phyloP scores from a whole-genome alignment of 176 grass and related monocot species.

The Alloteropsis semialata region DNA sequence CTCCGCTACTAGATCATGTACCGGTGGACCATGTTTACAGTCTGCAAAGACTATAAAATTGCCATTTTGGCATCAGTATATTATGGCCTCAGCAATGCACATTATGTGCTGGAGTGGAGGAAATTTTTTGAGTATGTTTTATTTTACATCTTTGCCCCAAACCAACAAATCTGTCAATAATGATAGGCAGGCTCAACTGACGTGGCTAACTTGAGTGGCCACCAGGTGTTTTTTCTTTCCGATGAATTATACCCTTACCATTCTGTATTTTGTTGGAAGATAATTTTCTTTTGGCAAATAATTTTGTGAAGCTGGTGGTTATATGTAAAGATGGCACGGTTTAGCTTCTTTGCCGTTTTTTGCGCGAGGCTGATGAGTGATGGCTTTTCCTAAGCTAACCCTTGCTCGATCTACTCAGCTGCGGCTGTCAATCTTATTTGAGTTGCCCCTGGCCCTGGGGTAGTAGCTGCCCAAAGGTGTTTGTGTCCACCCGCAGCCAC shows the following conservation, averaged over 20 bases:
- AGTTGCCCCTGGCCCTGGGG: too few species aligned
- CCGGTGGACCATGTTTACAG: slow-evolving; percentile 48
- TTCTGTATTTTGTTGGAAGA: background rate
- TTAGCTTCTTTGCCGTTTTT: background rate
- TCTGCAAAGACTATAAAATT: slow-evolving; percentile 44
- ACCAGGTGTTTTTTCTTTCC: slow-evolving; percentile 30
- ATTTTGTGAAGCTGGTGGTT: slow-evolving; percentile 27
- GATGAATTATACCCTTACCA: slow-evolving; percentile 10
- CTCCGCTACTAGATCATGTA: slow-evolving; percentile 71
- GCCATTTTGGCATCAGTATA: slow-evolving; percentile 37
- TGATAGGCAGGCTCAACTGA: slow-evolving; percentile 58
- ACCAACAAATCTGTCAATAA: slow-evolving; percentile 61
- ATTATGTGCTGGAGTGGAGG: slow-evolving; percentile 30
- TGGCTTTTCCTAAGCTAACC: too few species aligned
- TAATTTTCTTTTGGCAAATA: background rate
- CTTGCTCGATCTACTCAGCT: too few species aligned
- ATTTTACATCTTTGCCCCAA: slow-evolving; percentile 29
- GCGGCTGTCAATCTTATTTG: too few species aligned
- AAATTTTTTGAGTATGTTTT: slow-evolving; percentile 59
- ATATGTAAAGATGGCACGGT: slow-evolving; percentile 38
- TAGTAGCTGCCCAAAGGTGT: too few species aligned
- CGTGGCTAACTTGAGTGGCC: slow-evolving; percentile 31
- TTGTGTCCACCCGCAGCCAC: too few species aligned
- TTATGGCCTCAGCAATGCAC: slow-evolving; percentile 40
- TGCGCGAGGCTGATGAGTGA: too few species aligned